Percentiles rank a stretch among this genome's conserved stretches.
Evolutionary conservation across 257 asterid genomes (phyloP).

Genomic region (Jacaranda mimosifolia): DNA sequence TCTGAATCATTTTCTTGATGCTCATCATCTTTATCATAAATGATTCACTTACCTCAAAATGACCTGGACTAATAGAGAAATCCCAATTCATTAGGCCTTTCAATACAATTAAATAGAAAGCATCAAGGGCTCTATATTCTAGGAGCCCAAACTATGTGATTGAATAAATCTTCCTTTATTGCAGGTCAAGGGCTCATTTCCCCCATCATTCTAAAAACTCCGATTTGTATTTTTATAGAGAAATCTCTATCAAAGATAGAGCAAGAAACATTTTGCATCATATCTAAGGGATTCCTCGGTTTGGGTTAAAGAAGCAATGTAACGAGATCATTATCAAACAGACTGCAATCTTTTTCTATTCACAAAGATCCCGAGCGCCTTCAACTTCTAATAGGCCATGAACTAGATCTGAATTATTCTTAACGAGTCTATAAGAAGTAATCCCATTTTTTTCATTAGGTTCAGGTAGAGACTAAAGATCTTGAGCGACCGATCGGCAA

Average conservation of each 20-base stretch:
- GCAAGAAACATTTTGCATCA: neutral
- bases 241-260: neutral
- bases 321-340: constrained; percentile 11
- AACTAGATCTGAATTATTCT: too few species aligned
- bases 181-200: too few species aligned
- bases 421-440: too few species aligned
- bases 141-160: constrained; percentile 16
- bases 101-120: constrained; percentile 2
- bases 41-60: too few species aligned
- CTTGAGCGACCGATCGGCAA: neutral
- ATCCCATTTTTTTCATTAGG: too few species aligned
- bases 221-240: neutral
- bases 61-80: too few species aligned
- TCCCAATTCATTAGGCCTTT: too few species aligned
- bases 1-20: too few species aligned
- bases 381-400: neutral
- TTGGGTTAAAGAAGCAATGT: neutral
- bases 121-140: constrained; percentile 1
- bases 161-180: neutral
- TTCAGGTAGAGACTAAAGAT: neutral
- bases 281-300: constrained; percentile 19
- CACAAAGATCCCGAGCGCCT: neutral
- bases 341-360: constrained; percentile 23
- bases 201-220: too few species aligned
- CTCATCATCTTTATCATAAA: too few species aligned